Base-by-base conservation (phyloP, 192 early-diverging fungal species). In the Coemansia erecta region DNA sequence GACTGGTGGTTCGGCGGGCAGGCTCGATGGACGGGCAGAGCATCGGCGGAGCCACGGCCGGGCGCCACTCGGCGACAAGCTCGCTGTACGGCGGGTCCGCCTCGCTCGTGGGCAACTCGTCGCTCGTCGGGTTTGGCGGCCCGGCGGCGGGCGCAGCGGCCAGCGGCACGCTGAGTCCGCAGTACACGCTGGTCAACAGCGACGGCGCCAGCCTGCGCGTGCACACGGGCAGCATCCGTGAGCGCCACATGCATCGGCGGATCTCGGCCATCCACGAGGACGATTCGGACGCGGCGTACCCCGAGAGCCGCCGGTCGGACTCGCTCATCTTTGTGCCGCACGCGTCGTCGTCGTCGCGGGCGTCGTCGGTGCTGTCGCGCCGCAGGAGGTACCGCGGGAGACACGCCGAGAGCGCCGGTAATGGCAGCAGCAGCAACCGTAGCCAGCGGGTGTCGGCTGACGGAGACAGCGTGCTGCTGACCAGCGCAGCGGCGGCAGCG, bases 161-260 rank as follows among this genome's bases (percentile, higher is more conserved):
- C n/a, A 56, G 60, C 3, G 70, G 70, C 3, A 67, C 75, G 28
- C 59, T 78, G 33, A 78, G 75, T 21, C 75, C 75, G 26, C 75
- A 57, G 44, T 66, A 78, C 47, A 72, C 69, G 10, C 42, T 78
- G 37, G 75, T 71, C 13, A 71, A 78, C 52, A 78, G 75, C 59
- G 75, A 78, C 23, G 69, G 75, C 0, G 75, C 75, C 12, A 78
- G 75, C 24, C 35, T 78, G 61, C 65, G 75, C 0, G 75, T 78
- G 11, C 75, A 78, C 33, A 78, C 75, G 13, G 75, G 75, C 3
- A 78, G 75, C 28, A 78, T 78, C 14, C 65, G 75, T 37, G 75
- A 77, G 65, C 75, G 75, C 31, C 45, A 77, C 44, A 55, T 67
- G 13, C 59, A 77, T 40, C 53, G 54, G 11, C 63, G 59, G 3